Percentiles rank a stretch among this genome's conserved stretches.
phyloP scores from a whole-genome alignment of 768 basidiomycete genomes.

The Tubosaeta brunneosetosa region DNA sequence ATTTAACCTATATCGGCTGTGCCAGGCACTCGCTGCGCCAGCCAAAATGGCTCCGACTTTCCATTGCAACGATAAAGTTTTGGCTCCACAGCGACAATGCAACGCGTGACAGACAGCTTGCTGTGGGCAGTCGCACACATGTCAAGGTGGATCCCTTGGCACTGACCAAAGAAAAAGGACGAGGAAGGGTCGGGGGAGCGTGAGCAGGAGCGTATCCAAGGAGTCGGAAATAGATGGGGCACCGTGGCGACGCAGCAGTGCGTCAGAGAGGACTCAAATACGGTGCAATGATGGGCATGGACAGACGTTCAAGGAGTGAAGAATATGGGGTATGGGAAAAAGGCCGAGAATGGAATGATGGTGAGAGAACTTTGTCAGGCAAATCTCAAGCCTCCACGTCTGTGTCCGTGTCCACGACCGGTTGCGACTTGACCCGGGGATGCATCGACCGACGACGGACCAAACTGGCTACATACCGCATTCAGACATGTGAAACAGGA shows the following conservation, averaged over 20 bases:
- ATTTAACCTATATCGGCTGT: background rate
- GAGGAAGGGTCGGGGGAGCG: background rate
- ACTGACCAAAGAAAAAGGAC: background rate
- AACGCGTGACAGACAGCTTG: background rate
- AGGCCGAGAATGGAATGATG: background rate
- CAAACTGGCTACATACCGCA: background rate
- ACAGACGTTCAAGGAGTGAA: background rate
- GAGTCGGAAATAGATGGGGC: background rate
- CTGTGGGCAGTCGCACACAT: background rate
- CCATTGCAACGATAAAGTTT: background rate
- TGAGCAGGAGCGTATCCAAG: background rate
- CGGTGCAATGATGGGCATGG: background rate
- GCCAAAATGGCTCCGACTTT: background rate
- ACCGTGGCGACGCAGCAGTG: background rate
- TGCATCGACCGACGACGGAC: background rate
- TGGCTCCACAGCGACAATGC: background rate
- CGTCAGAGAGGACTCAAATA: background rate
- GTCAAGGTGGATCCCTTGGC: background rate
- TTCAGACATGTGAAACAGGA: slow-evolving; percentile 6
- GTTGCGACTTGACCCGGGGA: background rate
- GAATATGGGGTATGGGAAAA: too few relatives aligned
- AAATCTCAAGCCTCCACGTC: slow-evolving; percentile 1
- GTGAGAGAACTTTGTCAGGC: slow-evolving; percentile 8
- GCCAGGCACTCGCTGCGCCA: background rate
- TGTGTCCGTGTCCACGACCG: slow-evolving; percentile 8